Percentiles rank a stretch among this genome's conserved stretches.
phyloP scores from a whole-genome alignment of 2,329 filamentous ascomycete species.

The Teratosphaeria gauchensis region DNA sequence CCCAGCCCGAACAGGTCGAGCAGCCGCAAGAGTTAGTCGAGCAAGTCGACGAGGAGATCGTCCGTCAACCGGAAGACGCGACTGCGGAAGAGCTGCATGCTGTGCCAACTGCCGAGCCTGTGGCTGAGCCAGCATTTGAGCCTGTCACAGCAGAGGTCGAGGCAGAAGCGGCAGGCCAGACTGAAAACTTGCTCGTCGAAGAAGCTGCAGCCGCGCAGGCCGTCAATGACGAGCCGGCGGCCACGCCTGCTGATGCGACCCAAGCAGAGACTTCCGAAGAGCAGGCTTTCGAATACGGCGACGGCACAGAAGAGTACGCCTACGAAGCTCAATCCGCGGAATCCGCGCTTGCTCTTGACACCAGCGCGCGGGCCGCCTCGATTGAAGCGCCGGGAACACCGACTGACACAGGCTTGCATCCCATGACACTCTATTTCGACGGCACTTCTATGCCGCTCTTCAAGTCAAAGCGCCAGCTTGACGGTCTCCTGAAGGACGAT shows the following conservation, averaged over 20 bases:
- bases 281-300: background rate
- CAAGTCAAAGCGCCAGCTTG: constrained; percentile 43
- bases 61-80: constrained; percentile 7
- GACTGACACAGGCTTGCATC: constrained; percentile 31
- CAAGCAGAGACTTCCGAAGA: background rate
- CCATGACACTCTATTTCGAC: constrained; percentile 47
- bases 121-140: background rate
- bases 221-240: background rate
- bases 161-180: background rate
- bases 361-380: background rate
- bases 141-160: background rate
- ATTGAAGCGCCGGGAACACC: constrained; percentile 23
- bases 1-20: background rate
- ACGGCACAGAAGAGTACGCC: background rate
- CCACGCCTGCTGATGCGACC: background rate
- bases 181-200: background rate
- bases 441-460: constrained; percentile 50
- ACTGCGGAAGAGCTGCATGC: constrained; percentile 1
- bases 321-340: background rate
- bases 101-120: background rate
- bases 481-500: constrained; percentile 48
- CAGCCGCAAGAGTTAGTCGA: background rate
- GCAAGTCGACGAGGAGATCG: constrained; percentile 10
- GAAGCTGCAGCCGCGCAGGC: background rate
- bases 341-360: constrained; percentile 3